phyloP scores from a whole-genome alignment of 768 basidiomycete species.

The Trametes villosa region DNA sequence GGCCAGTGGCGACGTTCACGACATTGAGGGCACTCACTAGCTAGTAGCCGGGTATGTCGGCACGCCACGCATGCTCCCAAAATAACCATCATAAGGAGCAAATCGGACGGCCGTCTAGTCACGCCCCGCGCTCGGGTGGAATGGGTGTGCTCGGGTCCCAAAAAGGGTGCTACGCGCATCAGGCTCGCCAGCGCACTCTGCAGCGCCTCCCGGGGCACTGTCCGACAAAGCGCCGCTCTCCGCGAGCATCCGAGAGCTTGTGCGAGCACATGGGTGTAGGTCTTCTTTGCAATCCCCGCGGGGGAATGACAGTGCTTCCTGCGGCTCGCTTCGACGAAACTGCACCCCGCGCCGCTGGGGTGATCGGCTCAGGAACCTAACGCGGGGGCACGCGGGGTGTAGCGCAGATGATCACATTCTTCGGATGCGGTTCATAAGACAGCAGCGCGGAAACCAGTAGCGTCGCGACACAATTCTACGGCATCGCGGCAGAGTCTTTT shows the following conservation, averaged over 20 bases:
- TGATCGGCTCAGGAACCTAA: background rate
- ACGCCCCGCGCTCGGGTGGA: background rate
- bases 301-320: background rate
- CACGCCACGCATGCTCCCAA: background rate
- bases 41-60: too few relatives aligned
- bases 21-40: too few relatives aligned
- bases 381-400: background rate
- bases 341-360: background rate
- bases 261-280: conserved; percentile 3
- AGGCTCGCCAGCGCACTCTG: background rate
- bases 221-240: conserved; percentile 13
- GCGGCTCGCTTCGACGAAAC: background rate
- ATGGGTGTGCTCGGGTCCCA: conserved; percentile 13
- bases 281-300: conserved; percentile 9
- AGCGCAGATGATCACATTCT: background rate
- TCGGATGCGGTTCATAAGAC: background rate
- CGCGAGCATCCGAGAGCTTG: conserved; percentile 5
- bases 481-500: background rate
- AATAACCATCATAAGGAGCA: background rate
- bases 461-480: background rate
- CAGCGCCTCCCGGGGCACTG: background rate
- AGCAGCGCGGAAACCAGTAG: background rate
- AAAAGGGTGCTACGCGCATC: background rate
- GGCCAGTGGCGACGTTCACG: too few relatives aligned
- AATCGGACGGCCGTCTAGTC: background rate